phyloP scores from a whole-genome alignment of 768 basidiomycete genomes.

The Collybiopsis luxurians region DNA sequence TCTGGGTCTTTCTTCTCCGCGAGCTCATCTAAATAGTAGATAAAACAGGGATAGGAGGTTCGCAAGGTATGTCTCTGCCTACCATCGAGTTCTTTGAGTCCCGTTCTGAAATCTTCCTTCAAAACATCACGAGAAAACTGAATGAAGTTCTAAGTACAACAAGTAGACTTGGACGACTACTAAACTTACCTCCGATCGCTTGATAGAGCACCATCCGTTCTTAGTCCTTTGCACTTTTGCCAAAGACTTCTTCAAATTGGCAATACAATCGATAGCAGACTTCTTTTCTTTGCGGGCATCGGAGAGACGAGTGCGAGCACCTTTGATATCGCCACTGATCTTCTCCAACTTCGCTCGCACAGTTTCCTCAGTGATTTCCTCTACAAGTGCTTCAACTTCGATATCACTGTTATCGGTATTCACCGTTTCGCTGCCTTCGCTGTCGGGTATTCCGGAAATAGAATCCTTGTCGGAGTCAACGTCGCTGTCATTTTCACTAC shows the following conservation, averaged over 20 bases:
- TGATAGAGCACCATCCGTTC: constrained; percentile 59
- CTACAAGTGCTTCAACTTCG: constrained; percentile 29
- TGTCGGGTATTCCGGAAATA: constrained; percentile 15
- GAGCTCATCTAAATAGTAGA: constrained; percentile 40
- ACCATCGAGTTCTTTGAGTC: constrained; percentile 61
- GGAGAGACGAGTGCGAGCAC: constrained; percentile 31
- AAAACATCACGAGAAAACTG: constrained; percentile 56
- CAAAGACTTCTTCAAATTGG: constrained; percentile 37
- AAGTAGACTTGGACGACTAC: no score
- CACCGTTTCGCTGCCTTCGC: constrained; percentile 17
- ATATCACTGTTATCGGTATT: constrained; percentile 8
- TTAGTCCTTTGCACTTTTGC: constrained; percentile 39
- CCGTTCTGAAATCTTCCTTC: constrained; percentile 55
- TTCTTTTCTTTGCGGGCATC: constrained; percentile 40
- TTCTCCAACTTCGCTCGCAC: constrained; percentile 45
- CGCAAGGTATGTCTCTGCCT: constrained; percentile 7
- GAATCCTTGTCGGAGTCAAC: constrained; percentile 18
- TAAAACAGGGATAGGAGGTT: background rate
- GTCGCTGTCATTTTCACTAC: constrained; percentile 23
- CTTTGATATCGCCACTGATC: constrained; percentile 37
- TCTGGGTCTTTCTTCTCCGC: constrained; percentile 56
- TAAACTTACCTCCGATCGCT: constrained; percentile 47
- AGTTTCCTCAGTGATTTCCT: constrained; percentile 42
- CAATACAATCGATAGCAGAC: constrained; percentile 31
- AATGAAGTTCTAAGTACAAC: background rate